Evolutionary conservation across 176 grass and related monocot species (phyloP), one percentile per base, ranked within the genome.

Genomic region (Phoenix dactylifera): DNA sequence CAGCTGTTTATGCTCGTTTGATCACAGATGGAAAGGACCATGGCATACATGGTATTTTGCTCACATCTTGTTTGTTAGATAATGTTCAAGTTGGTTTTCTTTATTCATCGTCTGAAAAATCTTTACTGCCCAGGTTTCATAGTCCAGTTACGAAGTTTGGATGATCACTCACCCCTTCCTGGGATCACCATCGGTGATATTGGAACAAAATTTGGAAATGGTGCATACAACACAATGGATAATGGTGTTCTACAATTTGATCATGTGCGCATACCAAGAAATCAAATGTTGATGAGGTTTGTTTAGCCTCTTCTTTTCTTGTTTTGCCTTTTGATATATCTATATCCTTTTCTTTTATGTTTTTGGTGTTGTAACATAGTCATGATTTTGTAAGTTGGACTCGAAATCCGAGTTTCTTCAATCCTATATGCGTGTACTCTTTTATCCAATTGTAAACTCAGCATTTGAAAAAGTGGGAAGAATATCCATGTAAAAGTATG

Each of bases 141-240:
- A 67, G 93, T 92, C 16, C 93, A 98, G 57, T 65, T 98, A 44
- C 76, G 93, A 72, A 92, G 87, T 76, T 85, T 98, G 66, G 88
- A 98, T 62, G 88, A 98, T 50, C 93, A 98, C 67, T 83, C 79
- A 14, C 93, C 93, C 3, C 87, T 98, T 73, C 88, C 88, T 70
- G 93, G 93, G 52, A 66, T 98, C 51, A 88, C 76, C 39, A 61
- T 92, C 51, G 93, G 93, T 89, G 93, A 98, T 81, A 98, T 98
- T 69, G 93, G 93, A 50, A 72, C 75, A 18, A 98, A 98, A 66
- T 98, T 98, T 76, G 93, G 93, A 52, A 96, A 84, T 24, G 92
- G 83, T 62, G 92, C 92, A 49, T 98, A 92, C 70, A 98, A 98
- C 70, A 89, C 81, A 56, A 98, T 92, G 93, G 93, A 98, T 62